Conservation (phyloP, 1,284 basidiomycete genomes). For the Schizophyllum commune region DNA sequence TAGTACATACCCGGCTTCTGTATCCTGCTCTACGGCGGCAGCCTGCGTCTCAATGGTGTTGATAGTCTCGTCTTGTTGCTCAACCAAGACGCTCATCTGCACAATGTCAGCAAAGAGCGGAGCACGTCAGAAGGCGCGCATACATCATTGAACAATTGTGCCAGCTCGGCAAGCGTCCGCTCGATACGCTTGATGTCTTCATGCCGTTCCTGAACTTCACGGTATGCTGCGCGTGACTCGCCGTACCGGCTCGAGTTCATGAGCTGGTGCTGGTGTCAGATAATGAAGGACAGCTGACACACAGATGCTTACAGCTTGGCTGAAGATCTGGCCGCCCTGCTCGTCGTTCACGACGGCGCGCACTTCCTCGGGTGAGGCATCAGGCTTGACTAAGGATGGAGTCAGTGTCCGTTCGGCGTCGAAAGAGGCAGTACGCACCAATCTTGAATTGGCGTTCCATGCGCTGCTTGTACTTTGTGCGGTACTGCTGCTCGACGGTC, state of each 20-base stretch:
- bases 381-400: slow-evolving; percentile 71
- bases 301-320: slow-evolving; percentile 64
- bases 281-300: neutral
- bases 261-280: slow-evolving; percentile 40
- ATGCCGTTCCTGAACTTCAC: slow-evolving; percentile 94
- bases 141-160: slow-evolving; percentile 92
- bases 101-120: slow-evolving; percentile 5
- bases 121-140: slow-evolving; percentile 16
- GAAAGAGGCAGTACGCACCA: slow-evolving; percentile 35
- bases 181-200: slow-evolving; percentile 96
- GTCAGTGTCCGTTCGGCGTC: slow-evolving; percentile 1
- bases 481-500: slow-evolving; percentile 88
- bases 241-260: slow-evolving; percentile 89
- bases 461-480: slow-evolving; percentile 89
- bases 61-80: slow-evolving; percentile 88
- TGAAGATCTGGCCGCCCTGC: slow-evolving; percentile 84
- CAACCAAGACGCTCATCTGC: slow-evolving; percentile 84
- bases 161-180: slow-evolving; percentile 85
- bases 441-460: slow-evolving; percentile 97
- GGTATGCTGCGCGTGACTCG: slow-evolving; percentile 85
- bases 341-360: slow-evolving; percentile 83
- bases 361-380: slow-evolving; percentile 90
- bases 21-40: slow-evolving; percentile 67
- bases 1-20: slow-evolving; percentile 68
- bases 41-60: slow-evolving; percentile 75